phyloP scores from a whole-genome alignment of 441 rosid species.

The Populus trichocarpa region DNA sequence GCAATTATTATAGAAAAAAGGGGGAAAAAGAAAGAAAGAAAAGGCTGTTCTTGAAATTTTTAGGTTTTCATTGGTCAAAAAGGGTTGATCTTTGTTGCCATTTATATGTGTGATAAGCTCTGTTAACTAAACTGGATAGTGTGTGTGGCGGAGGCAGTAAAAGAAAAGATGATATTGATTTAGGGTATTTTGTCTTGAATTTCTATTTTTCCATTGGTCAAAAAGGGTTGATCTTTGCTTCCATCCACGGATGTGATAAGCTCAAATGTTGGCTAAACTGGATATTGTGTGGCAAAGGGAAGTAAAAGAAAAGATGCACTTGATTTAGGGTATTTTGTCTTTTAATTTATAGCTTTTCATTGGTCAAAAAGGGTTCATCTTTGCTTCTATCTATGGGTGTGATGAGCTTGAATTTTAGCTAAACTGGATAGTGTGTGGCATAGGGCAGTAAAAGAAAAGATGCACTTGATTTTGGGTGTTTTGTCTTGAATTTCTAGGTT shows the following conservation, averaged over 20 bases:
- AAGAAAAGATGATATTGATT: not conserved
- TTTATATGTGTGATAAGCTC: not conserved
- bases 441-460: no score
- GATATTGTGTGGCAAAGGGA: not conserved
- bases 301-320: not conserved
- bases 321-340: not conserved
- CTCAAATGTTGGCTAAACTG: not conserved
- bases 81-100: no score
- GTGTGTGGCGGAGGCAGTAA: not conserved
- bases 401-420: not conserved
- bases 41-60: not conserved
- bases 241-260: not conserved
- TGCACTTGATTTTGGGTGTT: no score
- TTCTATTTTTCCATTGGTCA: not conserved
- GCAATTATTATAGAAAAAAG: not conserved
- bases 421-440: not conserved
- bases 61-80: not conserved
- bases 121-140: not conserved
- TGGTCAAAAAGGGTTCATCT: not conserved
- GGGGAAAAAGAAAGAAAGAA: not conserved
- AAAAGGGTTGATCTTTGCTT: not conserved
- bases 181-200: not conserved
- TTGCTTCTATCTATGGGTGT: not conserved
- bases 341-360: not conserved
- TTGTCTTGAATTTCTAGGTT: no score